phyloP scores from a whole-genome alignment of 2,329 filamentous ascomycete genomes.

The Mycosphaerelloides madeirae region DNA sequence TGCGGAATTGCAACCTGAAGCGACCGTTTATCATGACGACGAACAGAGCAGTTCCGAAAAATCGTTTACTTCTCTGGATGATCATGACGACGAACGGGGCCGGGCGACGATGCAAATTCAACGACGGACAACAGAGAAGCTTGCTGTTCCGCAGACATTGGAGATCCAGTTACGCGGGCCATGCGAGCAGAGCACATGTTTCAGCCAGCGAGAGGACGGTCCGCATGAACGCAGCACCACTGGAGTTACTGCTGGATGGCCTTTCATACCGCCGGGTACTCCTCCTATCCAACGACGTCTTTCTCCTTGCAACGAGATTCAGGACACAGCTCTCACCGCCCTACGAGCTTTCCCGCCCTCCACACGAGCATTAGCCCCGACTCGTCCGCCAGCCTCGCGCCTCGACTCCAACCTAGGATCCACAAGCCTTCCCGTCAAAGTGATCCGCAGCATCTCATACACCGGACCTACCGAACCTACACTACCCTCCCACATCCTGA shows the following conservation, averaged over 20 bases:
- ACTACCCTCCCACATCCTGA: slow-evolving; percentile 14
- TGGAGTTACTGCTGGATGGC: no score
- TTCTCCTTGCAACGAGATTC: background rate
- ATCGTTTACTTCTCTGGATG: background rate
- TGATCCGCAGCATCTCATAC: background rate
- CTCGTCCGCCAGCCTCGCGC: background rate
- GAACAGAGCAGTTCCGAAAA: background rate
- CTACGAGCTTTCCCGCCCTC: background rate
- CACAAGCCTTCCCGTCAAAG: background rate
- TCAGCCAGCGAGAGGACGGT: no score
- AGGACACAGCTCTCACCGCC: background rate
- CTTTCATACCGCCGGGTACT: no score
- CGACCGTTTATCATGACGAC: background rate
- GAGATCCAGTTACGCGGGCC: no score
- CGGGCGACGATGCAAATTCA: background rate
- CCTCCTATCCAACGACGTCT: no score
- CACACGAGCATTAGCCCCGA: background rate
- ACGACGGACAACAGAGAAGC: background rate
- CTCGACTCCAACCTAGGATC: slow-evolving; percentile 1
- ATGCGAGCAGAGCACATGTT: no score
- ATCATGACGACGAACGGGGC: background rate
- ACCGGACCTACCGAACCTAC: slow-evolving; percentile 3
- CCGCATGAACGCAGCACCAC: no score
- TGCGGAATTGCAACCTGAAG: no score
- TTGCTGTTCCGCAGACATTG: background rate